These are phyloP conservation scores for Pseudopithomyces chartarum DNA, from an alignment of 2,329 filamentous ascomycete genomes.

Conservation along the genomic window DNA sequence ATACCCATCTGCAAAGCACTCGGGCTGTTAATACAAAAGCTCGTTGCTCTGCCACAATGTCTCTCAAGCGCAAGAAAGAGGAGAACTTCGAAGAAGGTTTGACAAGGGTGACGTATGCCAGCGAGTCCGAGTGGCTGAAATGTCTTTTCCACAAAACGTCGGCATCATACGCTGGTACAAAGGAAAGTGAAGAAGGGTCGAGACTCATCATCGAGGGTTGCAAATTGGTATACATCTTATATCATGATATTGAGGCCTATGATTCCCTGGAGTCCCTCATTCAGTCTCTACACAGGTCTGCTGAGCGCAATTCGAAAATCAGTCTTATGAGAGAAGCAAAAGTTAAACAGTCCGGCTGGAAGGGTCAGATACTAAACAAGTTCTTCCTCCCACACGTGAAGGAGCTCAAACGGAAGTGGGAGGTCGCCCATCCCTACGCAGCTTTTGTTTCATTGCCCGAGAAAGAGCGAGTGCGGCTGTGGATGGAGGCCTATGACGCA, in stretches of 20 bases:
- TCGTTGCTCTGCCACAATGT: neutral
- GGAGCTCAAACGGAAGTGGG: constrained; percentile 7
- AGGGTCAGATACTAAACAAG: constrained; percentile 5
- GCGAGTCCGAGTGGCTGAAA: constrained; percentile 1
- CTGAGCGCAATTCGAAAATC: neutral
- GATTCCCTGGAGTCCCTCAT: neutral
- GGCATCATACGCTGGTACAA: neutral
- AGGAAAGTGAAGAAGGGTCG: neutral
- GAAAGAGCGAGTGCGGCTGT: neutral
- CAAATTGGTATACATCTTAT: constrained; percentile 8
- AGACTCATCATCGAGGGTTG: constrained; percentile 1
- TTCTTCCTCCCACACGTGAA: constrained; percentile 8
- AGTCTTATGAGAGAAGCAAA: neutral
- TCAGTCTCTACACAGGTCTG: neutral
- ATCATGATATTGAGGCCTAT: constrained; percentile 3
- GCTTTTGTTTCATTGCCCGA: neutral
- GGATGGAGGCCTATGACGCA: constrained; percentile 8
- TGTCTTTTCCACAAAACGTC: neutral
- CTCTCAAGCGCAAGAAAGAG: neutral
- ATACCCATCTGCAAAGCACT: no score
- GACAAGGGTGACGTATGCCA: constrained; percentile 1
- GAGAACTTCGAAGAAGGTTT: neutral
- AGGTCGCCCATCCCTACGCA: constrained; percentile 4
- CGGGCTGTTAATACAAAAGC: neutral
- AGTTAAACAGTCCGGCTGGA: constrained; percentile 3